Conservation (phyloP, 2,329 filamentous ascomycete genomes). For the Penicillium glabrum region DNA sequence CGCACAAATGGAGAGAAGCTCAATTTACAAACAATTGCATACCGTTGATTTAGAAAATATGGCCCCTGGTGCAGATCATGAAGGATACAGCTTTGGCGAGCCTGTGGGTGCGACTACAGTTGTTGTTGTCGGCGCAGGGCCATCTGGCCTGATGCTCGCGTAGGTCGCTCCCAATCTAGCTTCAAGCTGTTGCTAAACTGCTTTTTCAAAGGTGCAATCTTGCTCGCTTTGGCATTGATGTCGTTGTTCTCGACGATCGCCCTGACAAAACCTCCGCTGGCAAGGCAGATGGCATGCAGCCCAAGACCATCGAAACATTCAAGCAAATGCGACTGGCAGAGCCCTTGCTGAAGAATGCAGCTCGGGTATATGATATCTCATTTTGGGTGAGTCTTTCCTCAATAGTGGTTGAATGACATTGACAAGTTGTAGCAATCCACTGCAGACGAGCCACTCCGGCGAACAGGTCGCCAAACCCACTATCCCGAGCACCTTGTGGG, state of each 20-base stretch:
- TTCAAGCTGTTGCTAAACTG: constrained; percentile 18
- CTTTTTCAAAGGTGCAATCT: constrained; percentile 52
- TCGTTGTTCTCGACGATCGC: constrained; percentile 67
- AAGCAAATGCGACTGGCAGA: constrained; percentile 73
- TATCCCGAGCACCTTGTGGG: constrained; percentile 58
- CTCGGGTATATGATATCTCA: constrained; percentile 71
- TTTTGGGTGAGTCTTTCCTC: constrained; percentile 61
- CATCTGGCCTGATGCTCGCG: constrained; percentile 47
- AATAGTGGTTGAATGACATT: not conserved
- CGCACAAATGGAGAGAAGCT: not conserved
- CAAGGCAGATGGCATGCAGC: constrained; percentile 70
- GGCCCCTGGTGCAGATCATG: constrained; percentile 29
- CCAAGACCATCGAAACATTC: constrained; percentile 76
- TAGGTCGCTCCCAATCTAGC: constrained; percentile 23
- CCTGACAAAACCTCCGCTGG: constrained; percentile 67
- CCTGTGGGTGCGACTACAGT: constrained; percentile 24
- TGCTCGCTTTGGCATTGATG: constrained; percentile 65
- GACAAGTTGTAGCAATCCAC: constrained; percentile 34
- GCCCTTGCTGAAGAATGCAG: constrained; percentile 64
- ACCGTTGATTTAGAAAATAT: constrained; percentile 16
- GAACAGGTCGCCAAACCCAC: constrained; percentile 66
- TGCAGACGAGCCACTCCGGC: constrained; percentile 53
- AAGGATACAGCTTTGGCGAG: constrained; percentile 23
- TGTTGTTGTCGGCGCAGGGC: constrained; percentile 45
- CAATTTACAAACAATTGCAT: not conserved